phyloP scores from a whole-genome alignment of 148 eudicot genomes.

The Amaranthus cruentus region DNA sequence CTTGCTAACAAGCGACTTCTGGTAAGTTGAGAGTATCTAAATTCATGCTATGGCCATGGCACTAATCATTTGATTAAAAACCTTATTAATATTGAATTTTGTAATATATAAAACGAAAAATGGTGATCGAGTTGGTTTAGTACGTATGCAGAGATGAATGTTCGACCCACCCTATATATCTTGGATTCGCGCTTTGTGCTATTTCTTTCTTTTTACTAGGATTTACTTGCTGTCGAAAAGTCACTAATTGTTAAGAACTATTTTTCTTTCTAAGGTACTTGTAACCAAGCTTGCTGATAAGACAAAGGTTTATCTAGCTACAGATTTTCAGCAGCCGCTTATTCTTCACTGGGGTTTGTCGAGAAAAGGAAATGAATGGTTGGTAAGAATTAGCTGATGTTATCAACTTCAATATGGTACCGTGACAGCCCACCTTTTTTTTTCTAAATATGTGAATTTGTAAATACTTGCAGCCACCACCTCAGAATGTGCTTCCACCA shows the following conservation, averaged over 20 bases:
- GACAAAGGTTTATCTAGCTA: constrained; percentile 55
- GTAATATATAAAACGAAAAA: too few relatives aligned
- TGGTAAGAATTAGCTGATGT: constrained; percentile 42
- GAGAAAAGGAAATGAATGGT: constrained; percentile 70
- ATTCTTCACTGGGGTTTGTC: constrained; percentile 94
- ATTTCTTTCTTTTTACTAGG: not conserved
- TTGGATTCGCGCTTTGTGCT: not conserved
- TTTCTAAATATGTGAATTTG: not conserved
- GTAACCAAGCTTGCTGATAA: constrained; percentile 57
- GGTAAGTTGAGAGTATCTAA: constrained; percentile 41
- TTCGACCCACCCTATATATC: too few relatives aligned
- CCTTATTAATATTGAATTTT: too few relatives aligned
- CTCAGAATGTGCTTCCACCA: constrained; percentile 59
- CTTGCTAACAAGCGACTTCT: constrained; percentile 73
- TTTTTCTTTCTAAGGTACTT: constrained; percentile 49
- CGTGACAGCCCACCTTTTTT: not conserved
- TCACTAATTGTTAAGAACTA: constrained; percentile 6
- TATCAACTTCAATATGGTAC: not conserved
- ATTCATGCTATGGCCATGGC: too few relatives aligned
- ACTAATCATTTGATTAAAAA: too few relatives aligned
- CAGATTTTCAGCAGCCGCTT: constrained; percentile 63
- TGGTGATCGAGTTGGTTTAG: too few relatives aligned
- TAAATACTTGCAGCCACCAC: constrained; percentile 55
- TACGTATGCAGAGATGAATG: too few relatives aligned
- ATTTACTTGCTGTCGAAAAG: not conserved